Base-by-base conservation (phyloP, 805 yeast species). In the Metschnikowia santaceciliae region DNA sequence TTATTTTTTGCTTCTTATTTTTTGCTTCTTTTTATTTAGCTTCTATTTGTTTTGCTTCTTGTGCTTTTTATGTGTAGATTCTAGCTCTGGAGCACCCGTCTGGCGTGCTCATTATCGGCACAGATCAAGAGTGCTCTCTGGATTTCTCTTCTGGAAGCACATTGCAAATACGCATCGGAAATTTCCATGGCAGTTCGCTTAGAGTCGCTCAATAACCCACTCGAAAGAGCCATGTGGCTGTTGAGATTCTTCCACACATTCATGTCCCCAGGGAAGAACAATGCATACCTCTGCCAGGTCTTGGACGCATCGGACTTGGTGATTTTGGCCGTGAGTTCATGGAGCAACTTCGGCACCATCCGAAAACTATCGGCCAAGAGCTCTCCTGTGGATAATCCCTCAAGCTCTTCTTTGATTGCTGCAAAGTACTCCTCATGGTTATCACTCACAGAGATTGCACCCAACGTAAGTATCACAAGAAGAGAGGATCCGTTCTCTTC, bases 381-480 rank as follows among this genome's bases (percentile, higher is more conserved):
- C 19, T 76, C 80, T 0, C 61, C 55, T 32, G 86, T 61, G 1
- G 82, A 63, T 32, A 87, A 61, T 0, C 73, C 67, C 35, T 70
- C 72, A 42, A 94, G 68, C 65, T 91, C 96, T 17, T 83, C 84
- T 47, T 77, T 77, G 15, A 85, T 75, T 0, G 94, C 83, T 1
- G 78, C 82, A 47, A 86, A 73, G 51, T 83, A 84, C 14, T 79
- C 84, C 5, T 72, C 70, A 50, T 79, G 69, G 43, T 82, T 74
- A 46, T 89, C 87, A 8, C 83, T 72, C 2, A 94, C 75, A 0
- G 88, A 76, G 20, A 92, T 82, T 0, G 95, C 90, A 4, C 96
- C 97, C 39, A 92, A 72, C 1, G 90, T 80, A 52, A 91, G 67
- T 0, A 88, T 84, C 1, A 88, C 81, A 22, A 81, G 61, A 42